These are phyloP conservation scores for Rhamnella rubrinervis DNA, from an alignment of 331 rosid genomes.

Conservation along the genomic window DNA sequence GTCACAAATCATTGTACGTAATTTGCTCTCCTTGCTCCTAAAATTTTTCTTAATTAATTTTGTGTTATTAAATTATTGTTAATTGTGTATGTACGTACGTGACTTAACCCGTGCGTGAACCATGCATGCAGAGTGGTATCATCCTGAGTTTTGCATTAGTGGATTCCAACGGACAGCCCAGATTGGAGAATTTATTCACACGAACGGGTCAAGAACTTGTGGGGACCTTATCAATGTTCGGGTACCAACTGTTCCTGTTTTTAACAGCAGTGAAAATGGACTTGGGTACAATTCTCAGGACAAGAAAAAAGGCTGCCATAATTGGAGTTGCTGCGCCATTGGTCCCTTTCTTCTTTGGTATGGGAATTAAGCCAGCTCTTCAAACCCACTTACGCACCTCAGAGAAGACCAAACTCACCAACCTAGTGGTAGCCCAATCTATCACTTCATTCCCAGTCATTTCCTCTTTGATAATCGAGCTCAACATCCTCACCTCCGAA, in stretches of 20 bases:
- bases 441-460: slow-evolving; percentile 34
- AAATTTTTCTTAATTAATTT: neutral
- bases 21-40: neutral
- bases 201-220: slow-evolving; percentile 35
- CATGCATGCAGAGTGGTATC: slow-evolving; percentile 8
- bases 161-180: slow-evolving; percentile 1
- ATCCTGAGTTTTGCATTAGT: neutral
- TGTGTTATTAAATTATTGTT: neutral
- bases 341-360: slow-evolving; percentile 7
- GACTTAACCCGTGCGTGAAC: too few relatives aligned
- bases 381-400: accelerated
- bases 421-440: slow-evolving; percentile 14
- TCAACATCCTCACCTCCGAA: slow-evolving; percentile 47
- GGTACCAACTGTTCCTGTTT: slow-evolving; percentile 41
- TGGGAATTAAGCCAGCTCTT: neutral
- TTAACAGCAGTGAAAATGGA: slow-evolving; percentile 51
- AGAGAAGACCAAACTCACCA: neutral
- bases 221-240: slow-evolving; percentile 33
- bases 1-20: slow-evolving; percentile 42
- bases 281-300: slow-evolving; percentile 31
- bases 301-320: slow-evolving; percentile 42
- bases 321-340: slow-evolving; percentile 27
- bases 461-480: slow-evolving; percentile 32
- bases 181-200: neutral
- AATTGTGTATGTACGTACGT: neutral